Conservation (phyloP, 2,329 filamentous ascomycete species). For the Xylariaceae sp. region DNA sequence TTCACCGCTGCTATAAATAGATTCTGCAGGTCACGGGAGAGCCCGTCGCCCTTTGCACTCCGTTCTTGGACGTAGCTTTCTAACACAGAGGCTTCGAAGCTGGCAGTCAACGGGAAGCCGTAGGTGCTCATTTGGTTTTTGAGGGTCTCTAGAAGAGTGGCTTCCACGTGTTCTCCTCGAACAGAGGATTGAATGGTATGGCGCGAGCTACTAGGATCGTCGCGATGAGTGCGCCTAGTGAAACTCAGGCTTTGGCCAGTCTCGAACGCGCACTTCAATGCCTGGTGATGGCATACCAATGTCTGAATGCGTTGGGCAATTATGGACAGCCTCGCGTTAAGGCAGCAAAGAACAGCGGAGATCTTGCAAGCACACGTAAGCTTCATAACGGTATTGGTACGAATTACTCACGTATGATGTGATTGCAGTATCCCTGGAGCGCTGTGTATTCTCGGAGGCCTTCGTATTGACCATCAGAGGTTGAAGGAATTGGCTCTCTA, state of each 20-base stretch:
- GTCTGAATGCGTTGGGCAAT: conserved; percentile 14
- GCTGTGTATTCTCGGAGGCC: not conserved
- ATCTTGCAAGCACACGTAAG: conserved; percentile 9
- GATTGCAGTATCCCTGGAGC: conserved; percentile 11
- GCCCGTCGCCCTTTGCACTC: conserved; percentile 16
- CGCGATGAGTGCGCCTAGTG: not conserved
- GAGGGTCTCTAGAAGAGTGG: conserved; percentile 12
- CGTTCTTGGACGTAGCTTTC: conserved; percentile 22
- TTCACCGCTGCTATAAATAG: conserved; percentile 23
- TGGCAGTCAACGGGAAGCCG: conserved; percentile 4
- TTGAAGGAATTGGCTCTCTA: conserved; percentile 22
- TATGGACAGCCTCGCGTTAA: conserved; percentile 21
- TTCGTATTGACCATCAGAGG: not conserved
- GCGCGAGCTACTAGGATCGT: not conserved
- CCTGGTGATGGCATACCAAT: conserved; percentile 19
- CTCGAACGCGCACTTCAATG: conserved; percentile 14
- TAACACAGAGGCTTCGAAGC: conserved; percentile 9
- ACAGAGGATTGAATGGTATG: not conserved
- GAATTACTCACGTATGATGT: conserved; percentile 15
- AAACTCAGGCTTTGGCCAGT: not conserved
- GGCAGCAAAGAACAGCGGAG: conserved; percentile 18
- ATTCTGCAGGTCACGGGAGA: conserved; percentile 20
- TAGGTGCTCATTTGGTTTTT: conserved; percentile 20
- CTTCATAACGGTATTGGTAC: not conserved
- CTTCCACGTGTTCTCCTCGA: not conserved